Percentiles rank a stretch among this genome's conserved stretches.
These are phyloP conservation scores for Salvia sclarea DNA, from an alignment of 305 asterid genomes.

Conservation along the genomic window DNA sequence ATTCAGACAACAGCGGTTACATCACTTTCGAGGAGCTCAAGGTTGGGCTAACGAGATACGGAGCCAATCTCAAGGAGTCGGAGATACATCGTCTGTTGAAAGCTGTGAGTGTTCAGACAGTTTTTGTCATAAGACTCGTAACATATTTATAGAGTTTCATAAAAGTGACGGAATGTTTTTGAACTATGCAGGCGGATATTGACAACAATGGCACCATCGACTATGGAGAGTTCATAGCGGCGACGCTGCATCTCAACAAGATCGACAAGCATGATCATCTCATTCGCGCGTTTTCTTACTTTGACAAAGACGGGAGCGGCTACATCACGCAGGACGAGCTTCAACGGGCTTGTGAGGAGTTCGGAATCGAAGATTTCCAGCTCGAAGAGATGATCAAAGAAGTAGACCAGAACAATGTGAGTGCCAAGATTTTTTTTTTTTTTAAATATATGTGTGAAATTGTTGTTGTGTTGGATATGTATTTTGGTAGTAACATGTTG, in stretches of 20 bases:
- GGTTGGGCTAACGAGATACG: constrained; percentile 63
- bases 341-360: constrained; percentile 58
- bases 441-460: background rate
- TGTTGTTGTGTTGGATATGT: background rate
- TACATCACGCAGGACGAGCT: constrained; percentile 63
- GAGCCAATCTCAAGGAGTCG: constrained; percentile 75
- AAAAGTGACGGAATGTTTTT: background rate
- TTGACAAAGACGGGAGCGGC: constrained; percentile 69
- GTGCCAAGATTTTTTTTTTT: background rate
- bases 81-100: constrained; percentile 67
- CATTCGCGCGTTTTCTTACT: constrained; percentile 55
- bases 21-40: constrained; percentile 81
- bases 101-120: constrained; percentile 48
- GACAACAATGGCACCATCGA: constrained; percentile 77
- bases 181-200: constrained; percentile 58
- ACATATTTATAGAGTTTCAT: no score
- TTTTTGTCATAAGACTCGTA: no score
- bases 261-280: constrained; percentile 64
- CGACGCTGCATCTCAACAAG: constrained; percentile 66
- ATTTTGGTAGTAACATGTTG: background rate
- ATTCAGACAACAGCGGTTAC: constrained; percentile 37
- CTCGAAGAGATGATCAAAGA: constrained; percentile 48
- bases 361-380: constrained; percentile 45
- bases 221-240: constrained; percentile 86
- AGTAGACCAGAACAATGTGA: constrained; percentile 51